A percentile compares a stretch with the other conserved stretches of the same genome.
Conservation (phyloP, 2,329 filamentous ascomycete genomes). For the Tolypocladium capitatum region DNA sequence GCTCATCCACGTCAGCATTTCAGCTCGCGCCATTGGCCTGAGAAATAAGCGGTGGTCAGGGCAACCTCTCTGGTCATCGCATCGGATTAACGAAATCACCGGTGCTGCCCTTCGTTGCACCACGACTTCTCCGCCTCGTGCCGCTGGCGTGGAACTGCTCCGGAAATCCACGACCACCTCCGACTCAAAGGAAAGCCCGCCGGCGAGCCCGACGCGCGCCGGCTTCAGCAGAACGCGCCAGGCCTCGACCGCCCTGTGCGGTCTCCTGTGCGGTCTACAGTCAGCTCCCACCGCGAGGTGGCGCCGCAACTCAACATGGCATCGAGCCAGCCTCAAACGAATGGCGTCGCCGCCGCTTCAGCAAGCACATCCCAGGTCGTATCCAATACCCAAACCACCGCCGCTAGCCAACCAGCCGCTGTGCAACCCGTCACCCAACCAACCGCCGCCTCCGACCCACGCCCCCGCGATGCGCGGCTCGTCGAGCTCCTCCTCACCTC, state of each 20-base stretch:
- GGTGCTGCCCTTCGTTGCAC: not conserved
- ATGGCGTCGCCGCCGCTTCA: slow-evolving; percentile 34
- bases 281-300: not conserved
- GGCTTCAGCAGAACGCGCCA: not conserved
- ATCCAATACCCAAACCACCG: slow-evolving; percentile 21
- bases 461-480: slow-evolving; percentile 66
- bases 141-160: not conserved
- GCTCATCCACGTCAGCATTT: not conserved
- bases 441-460: slow-evolving; percentile 30
- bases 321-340: slow-evolving; percentile 34
- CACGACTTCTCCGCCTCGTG: not conserved
- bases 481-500: slow-evolving; percentile 69
- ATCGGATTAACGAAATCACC: not conserved
- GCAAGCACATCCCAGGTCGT: slow-evolving; percentile 22
- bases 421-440: slow-evolving; percentile 13
- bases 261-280: not conserved
- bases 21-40: not conserved
- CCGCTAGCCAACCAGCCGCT: slow-evolving; percentile 13
- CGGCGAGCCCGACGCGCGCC: not conserved
- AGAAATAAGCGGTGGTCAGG: not conserved
- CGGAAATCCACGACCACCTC: too few relatives aligned
- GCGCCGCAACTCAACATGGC: slow-evolving; percentile 14
- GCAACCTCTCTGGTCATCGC: not conserved
- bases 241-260: not conserved
- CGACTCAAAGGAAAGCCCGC: not conserved